Percentiles rank a stretch among this genome's conserved stretches.
Conservation (phyloP, 2,329 filamentous ascomycete species). For the Penicillium sp. region DNA sequence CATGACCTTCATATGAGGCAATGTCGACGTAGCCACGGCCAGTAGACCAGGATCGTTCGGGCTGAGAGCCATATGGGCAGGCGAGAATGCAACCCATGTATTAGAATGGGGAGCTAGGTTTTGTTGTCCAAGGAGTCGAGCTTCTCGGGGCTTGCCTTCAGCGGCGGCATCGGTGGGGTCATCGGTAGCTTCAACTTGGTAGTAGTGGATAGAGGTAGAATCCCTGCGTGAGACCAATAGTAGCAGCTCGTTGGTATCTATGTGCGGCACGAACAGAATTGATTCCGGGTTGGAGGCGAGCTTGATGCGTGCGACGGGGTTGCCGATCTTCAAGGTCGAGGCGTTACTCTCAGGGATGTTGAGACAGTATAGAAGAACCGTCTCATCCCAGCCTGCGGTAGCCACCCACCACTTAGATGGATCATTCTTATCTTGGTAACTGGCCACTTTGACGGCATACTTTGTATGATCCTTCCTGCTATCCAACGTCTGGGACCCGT, state of each 20-base stretch:
- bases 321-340: conserved; percentile 23
- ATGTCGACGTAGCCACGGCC: conserved; percentile 61
- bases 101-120: conserved; percentile 65
- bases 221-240: conserved; percentile 59
- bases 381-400: conserved; percentile 64
- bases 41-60: conserved; percentile 58
- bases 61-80: conserved; percentile 57
- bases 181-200: conserved; percentile 33
- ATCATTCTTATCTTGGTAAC: conserved; percentile 35
- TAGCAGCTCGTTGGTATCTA: conserved; percentile 50
- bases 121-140: conserved; percentile 55
- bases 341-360: conserved; percentile 9
- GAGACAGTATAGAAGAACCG: conserved; percentile 54
- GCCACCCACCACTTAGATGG: conserved; percentile 47
- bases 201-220: conserved; percentile 62
- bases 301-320: conserved; percentile 30
- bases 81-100: conserved; percentile 66
- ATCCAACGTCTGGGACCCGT: conserved; percentile 46
- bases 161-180: not conserved
- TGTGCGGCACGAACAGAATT: conserved; percentile 55
- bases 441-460: conserved; percentile 58
- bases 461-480: conserved; percentile 60
- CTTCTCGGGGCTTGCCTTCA: conserved; percentile 18
- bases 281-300: conserved; percentile 59
- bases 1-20: conserved; percentile 65